These are phyloP conservation scores for Gloeopeniophorella convolvens DNA, from an alignment of 768 basidiomycete genomes.

Conservation along the genomic window DNA sequence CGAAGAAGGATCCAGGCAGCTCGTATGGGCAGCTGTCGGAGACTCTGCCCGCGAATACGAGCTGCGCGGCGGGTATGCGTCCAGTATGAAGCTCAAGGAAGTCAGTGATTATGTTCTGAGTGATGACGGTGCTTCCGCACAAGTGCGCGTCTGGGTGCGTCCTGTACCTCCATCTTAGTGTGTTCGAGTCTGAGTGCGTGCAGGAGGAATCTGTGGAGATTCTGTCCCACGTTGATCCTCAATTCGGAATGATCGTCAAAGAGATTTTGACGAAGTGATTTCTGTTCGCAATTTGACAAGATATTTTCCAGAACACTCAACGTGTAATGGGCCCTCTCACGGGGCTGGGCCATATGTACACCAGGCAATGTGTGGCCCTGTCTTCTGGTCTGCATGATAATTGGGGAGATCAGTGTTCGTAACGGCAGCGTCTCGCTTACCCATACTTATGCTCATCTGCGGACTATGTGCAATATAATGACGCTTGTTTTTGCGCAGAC, in stretches of 20 bases:
- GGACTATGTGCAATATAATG: too few species aligned
- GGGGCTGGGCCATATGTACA: too few species aligned
- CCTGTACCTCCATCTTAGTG: neutral
- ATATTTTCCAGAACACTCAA: too few species aligned
- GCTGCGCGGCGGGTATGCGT: slow-evolving; percentile 6
- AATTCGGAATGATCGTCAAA: neutral
- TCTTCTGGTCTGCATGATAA: too few species aligned
- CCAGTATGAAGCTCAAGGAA: neutral
- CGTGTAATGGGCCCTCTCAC: too few species aligned
- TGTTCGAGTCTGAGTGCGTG: neutral
- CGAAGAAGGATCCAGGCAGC: slow-evolving; percentile 12
- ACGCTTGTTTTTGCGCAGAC: too few species aligned
- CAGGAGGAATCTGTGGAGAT: slow-evolving; percentile 16
- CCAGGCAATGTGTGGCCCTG: too few species aligned
- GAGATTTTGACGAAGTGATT: too few species aligned
- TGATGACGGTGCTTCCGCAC: slow-evolving; percentile 4
- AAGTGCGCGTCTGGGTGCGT: slow-evolving; percentile 13
- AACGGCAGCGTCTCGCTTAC: too few species aligned
- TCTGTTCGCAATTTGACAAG: too few species aligned
- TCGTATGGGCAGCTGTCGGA: slow-evolving; percentile 16
- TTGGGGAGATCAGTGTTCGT: too few species aligned
- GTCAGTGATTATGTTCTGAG: slow-evolving; percentile 15
- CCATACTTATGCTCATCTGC: too few species aligned
- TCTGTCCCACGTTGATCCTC: slow-evolving; percentile 3
- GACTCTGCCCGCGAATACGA: slow-evolving; percentile 6